A percentile compares a stretch with the other conserved stretches of the same genome.
Conservation (phyloP, 345 rosid genomes). For the Eucalyptus globulus region DNA sequence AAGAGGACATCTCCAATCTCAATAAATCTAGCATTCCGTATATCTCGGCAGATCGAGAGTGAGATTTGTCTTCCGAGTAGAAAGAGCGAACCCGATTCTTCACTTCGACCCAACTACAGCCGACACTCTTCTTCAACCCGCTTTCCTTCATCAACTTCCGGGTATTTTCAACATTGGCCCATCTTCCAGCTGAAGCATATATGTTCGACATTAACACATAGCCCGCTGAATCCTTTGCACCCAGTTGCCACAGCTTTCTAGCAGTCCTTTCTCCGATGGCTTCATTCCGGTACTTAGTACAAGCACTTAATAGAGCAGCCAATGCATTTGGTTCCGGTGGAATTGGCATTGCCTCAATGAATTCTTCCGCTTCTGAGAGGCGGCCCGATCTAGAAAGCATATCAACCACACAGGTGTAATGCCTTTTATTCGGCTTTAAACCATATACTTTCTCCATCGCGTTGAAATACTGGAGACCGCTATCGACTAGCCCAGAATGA, state of each 20-base stretch:
- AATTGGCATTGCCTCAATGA: conserved; percentile 38
- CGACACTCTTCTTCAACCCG: conserved; percentile 35
- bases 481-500: conserved; percentile 34
- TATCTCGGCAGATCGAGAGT: conserved; percentile 17
- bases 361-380: conserved; percentile 42
- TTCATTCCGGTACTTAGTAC: conserved; percentile 29
- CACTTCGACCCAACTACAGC: conserved; percentile 54
- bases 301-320: conserved; percentile 43
- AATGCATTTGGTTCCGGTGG: conserved; percentile 29
- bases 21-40: conserved; percentile 19
- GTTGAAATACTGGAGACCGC: conserved; percentile 26
- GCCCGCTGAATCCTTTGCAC: conserved; percentile 18
- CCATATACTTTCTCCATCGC: conserved; percentile 27
- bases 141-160: conserved; percentile 40
- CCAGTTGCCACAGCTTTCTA: conserved; percentile 20
- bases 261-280: conserved; percentile 32
- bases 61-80: conserved; percentile 26
- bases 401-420: conserved; percentile 41
- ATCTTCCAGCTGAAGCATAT: conserved; percentile 47
- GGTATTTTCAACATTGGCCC: conserved; percentile 31
- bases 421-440: conserved; percentile 26
- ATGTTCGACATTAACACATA: conserved; percentile 43
- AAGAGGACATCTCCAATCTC: conserved; percentile 18
- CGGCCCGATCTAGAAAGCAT: conserved; percentile 54
- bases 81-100: conserved; percentile 23